These are phyloP conservation scores for Ceratocystis lukuohia DNA, from an alignment of 2,329 filamentous ascomycete genomes.

Conservation along the genomic window DNA sequence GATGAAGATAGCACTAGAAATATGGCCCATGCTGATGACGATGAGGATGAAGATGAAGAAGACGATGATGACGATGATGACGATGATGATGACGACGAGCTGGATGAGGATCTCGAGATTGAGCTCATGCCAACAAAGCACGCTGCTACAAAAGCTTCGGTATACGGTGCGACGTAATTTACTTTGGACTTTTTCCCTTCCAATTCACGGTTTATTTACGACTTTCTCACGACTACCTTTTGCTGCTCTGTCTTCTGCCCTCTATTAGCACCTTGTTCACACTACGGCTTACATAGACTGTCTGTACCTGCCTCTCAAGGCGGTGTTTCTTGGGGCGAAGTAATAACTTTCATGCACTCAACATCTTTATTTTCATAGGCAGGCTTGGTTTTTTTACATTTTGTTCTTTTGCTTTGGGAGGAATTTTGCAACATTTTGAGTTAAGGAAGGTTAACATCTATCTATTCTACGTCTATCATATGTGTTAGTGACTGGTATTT, in stretches of 20 bases:
- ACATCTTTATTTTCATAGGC: conserved; percentile 8
- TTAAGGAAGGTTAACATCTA: too few species aligned
- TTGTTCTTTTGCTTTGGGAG: background rate
- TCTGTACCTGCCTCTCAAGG: background rate
- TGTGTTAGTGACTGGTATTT: background rate
- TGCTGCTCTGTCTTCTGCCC: background rate
- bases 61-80: conserved; percentile 23
- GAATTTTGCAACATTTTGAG: conserved; percentile 15
- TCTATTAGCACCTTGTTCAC: background rate
- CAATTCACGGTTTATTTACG: background rate
- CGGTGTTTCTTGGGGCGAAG: background rate
- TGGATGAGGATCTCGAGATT: conserved; percentile 21
- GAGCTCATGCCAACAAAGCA: conserved; percentile 1
- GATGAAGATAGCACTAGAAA: conserved; percentile 21
- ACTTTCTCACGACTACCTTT: background rate
- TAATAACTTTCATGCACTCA: conserved; percentile 1
- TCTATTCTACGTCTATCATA: background rate
- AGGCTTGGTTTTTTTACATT: conserved; percentile 3
- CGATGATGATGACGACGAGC: conserved; percentile 23
- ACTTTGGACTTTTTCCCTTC: background rate
- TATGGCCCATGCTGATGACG: conserved; percentile 23
- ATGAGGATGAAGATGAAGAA: conserved; percentile 22
- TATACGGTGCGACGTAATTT: background rate
- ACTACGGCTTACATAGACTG: background rate
- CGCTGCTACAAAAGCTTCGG: background rate